These are phyloP conservation scores for Physcomitrium patens DNA, from an alignment of 225 moss, liverwort and hornwort species.

Conservation along the genomic window DNA sequence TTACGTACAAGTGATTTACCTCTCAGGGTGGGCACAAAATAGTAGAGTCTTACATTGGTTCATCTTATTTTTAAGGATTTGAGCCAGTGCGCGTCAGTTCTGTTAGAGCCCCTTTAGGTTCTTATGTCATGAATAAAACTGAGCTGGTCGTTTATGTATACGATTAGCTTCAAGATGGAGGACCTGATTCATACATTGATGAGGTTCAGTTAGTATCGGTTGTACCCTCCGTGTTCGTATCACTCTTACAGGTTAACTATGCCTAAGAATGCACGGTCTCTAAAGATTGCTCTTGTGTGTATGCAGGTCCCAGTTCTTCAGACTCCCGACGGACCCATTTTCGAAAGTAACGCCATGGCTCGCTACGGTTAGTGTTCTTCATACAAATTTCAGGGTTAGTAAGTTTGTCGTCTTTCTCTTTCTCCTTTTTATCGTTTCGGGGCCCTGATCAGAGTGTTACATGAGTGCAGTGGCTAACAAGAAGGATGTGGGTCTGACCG, in stretches of 20 bases:
- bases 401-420: background rate
- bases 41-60: too few species aligned
- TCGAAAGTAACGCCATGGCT: conserved; percentile 93
- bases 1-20: too few species aligned
- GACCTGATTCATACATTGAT: too few species aligned
- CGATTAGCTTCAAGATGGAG: too few species aligned
- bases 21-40: too few species aligned
- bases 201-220: too few species aligned
- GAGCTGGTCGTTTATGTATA: too few species aligned
- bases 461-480: conserved; percentile 66
- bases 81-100: too few species aligned
- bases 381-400: background rate
- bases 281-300: background rate
- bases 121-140: too few species aligned
- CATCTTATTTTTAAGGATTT: too few species aligned
- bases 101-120: too few species aligned
- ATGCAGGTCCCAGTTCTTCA: conserved; percentile 74
- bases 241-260: background rate
- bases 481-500: conserved; percentile 61
- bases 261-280: too few species aligned
- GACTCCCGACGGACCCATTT: conserved; percentile 70
- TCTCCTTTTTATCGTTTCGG: accelerated
- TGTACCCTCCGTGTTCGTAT: background rate
- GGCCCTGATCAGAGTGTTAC: background rate
- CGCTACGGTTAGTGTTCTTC: conserved; percentile 59